These are phyloP conservation scores for Aspergillus affinis DNA, from an alignment of 495 filamentous ascomycete species.

Conservation along the genomic window DNA sequence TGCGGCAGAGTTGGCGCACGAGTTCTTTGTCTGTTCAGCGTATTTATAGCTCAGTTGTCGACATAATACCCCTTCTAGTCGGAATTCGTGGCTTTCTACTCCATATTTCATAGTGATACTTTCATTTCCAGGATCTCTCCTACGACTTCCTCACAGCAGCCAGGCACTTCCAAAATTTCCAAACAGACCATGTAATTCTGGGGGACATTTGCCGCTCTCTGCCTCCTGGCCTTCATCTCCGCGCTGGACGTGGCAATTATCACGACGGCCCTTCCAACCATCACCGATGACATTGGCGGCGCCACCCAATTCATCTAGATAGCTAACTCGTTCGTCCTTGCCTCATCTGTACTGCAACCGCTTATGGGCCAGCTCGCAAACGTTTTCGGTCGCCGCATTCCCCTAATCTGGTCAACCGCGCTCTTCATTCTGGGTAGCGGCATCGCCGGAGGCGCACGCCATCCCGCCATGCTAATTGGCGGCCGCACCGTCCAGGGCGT, in stretches of 20 bases:
- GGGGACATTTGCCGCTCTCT: background rate
- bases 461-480: background rate
- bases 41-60: too few species aligned
- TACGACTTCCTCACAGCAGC: too few species aligned
- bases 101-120: too few species aligned
- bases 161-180: too few species aligned
- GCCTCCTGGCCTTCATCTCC: background rate
- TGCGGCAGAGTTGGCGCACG: too few species aligned
- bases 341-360: background rate
- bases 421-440: background rate
- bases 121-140: too few species aligned
- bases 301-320: slow-evolving; percentile 1
- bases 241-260: background rate
- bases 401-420: background rate
- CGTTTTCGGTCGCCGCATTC: background rate
- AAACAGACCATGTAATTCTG: background rate
- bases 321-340: background rate
- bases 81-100: too few species aligned
- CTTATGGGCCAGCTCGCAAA: background rate
- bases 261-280: background rate
- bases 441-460: background rate
- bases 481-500: background rate
- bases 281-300: background rate
- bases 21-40: too few species aligned
- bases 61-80: too few species aligned